A percentile compares a stretch with the other conserved stretches of the same genome.
Evolutionary conservation across 1,139 yeast genomes (phyloP).

Genomic region (Taphrina betulina): DNA sequence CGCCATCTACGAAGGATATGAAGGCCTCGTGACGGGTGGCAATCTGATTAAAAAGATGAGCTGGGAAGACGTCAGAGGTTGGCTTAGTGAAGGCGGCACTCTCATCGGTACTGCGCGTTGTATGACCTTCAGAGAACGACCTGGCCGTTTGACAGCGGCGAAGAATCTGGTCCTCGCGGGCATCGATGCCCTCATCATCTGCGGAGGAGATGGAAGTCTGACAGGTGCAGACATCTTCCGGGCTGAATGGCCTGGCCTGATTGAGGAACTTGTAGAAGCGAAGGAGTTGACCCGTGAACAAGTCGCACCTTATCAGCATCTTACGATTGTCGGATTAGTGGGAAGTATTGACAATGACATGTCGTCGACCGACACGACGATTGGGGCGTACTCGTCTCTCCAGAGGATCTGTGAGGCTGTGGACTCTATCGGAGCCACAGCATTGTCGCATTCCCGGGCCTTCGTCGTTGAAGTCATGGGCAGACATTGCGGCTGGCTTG

Average conservation of each 20-base stretch:
- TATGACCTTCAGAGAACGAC: constrained; percentile 74
- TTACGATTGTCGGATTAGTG: constrained; percentile 90
- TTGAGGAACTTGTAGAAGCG: constrained; percentile 62
- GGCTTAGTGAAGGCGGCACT: constrained; percentile 85
- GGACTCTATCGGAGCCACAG: constrained; percentile 95
- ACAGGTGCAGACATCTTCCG: constrained; percentile 97
- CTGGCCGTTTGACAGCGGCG: constrained; percentile 79
- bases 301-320: constrained; percentile 60
- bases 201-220: constrained; percentile 98
- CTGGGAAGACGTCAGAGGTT: constrained; percentile 95
- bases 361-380: constrained; percentile 94
- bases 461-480: constrained; percentile 99
- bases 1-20: constrained; percentile 92
- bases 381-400: constrained; percentile 91
- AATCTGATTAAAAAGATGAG: constrained; percentile 73
- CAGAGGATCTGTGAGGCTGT: constrained; percentile 91
- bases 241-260: constrained; percentile 86
- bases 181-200: constrained; percentile 92
- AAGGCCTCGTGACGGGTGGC: constrained; percentile 75
- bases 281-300: constrained; percentile 59
- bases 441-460: constrained; percentile 94
- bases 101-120: constrained; percentile 95
- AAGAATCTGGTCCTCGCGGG: constrained; percentile 82
- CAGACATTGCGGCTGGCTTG: constrained; percentile 98
- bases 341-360: constrained; percentile 97